Evolutionary conservation across 2,329 filamentous ascomycete genomes (phyloP), one percentile per base, ranked within the genome.

Genomic region (Emmonsiellopsis sp.): DNA sequence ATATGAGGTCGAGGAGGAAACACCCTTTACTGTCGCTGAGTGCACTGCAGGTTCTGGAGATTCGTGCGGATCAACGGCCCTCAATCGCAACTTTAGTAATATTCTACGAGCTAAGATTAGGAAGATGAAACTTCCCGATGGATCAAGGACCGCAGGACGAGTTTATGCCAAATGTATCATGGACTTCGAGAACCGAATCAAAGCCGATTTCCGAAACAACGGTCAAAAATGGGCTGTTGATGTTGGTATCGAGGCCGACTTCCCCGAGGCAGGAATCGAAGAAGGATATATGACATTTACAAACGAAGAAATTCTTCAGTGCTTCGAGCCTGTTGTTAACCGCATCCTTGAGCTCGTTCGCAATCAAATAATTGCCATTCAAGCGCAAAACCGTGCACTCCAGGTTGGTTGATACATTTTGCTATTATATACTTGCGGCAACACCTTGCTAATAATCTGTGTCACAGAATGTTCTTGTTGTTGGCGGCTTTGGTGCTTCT

Each of bases 211-310:
- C 85, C 84, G 93, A 60, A 97, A 97, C 77, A 97, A 96, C 71
- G 91, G 92, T 49, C 92, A 97, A 72, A 97, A 97, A 72, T 97
- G 93, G 93, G 93, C 93, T 44, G 91, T 97, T 17, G 93, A 98
- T 68, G 93, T 98, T 49, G 93, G 93, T 66, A 97, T 98, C 64
- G 93, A 98, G 77, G 90, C 92, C 43, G 93, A 97, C 67, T 97
- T 94, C 75, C 92, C 92, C 40, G 93, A 97, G 68, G 93, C 93
- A 34, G 91, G 90, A 62, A 97, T 98, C 62, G 93, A 97, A 74
- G 93, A 98, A 72, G 92, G 93, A 49, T 97, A 96, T 77, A 98
- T 98, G 93, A 97, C 92, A 2, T 98, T 98, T 69, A 97, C 91
- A 57, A 97, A 98, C 68, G 93, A 97, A 74, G 93, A 98, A 73